A percentile compares a stretch with the other conserved stretches of the same genome.
Conservation (phyloP, 2,329 filamentous ascomycete species). For the Dactylellina haptotyla region DNA sequence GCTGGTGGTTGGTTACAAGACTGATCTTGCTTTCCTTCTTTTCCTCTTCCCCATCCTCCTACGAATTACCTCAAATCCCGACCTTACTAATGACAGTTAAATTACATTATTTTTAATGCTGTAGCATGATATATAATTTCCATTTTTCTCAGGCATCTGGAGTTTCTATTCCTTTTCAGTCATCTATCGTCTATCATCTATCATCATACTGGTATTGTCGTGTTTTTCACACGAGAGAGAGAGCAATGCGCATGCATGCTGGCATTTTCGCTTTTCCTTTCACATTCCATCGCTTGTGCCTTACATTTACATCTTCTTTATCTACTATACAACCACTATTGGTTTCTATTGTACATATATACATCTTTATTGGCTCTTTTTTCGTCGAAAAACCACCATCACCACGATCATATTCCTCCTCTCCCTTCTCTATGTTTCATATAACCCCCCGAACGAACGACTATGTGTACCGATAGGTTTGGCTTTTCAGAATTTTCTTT, state of each 20-base stretch:
- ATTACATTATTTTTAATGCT: slow-evolving; percentile 27
- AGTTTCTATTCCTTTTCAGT: slow-evolving; percentile 12
- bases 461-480: too few relatives aligned
- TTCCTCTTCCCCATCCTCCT: neutral
- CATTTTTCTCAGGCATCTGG: slow-evolving; percentile 22
- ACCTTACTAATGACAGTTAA: slow-evolving; percentile 43
- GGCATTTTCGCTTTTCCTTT: neutral
- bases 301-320: too few relatives aligned
- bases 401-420: too few relatives aligned
- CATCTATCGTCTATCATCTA: neutral
- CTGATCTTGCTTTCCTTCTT: slow-evolving; percentile 9
- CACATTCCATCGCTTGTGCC: neutral
- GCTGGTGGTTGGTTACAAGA: slow-evolving; percentile 83
- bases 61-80: neutral
- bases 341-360: too few relatives aligned
- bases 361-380: too few relatives aligned
- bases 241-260: neutral
- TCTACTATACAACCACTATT: too few relatives aligned
- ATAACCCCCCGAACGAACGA: too few relatives aligned
- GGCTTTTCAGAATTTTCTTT: too few relatives aligned
- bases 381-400: too few relatives aligned
- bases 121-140: slow-evolving; percentile 41
- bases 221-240: neutral
- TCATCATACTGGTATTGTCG: too few relatives aligned
- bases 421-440: too few relatives aligned